phyloP scores from a whole-genome alignment of 306 rosid species.

The Potentilla sterilis region DNA sequence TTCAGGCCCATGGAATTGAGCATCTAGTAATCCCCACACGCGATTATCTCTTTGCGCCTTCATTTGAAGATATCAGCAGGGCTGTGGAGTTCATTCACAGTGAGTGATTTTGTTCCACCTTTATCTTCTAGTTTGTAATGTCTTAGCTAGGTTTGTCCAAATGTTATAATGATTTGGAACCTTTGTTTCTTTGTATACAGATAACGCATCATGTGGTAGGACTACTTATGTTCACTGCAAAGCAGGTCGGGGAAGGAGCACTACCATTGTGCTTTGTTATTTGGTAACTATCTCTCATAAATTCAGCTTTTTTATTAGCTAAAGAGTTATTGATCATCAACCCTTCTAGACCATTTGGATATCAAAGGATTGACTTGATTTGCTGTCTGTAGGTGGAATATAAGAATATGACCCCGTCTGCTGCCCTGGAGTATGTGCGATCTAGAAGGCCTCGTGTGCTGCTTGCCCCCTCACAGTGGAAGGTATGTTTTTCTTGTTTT shows the following conservation, averaged over 20 bases:
- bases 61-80: constrained; percentile 64
- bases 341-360: constrained; percentile 2
- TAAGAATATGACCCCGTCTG: constrained; percentile 82
- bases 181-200: constrained; percentile 33
- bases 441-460: constrained; percentile 87
- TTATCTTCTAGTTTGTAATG: constrained; percentile 13
- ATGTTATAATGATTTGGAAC: neutral
- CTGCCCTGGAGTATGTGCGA: constrained; percentile 82
- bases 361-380: constrained; percentile 16
- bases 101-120: constrained; percentile 32
- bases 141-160: neutral
- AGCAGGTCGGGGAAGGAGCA: constrained; percentile 98
- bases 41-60: constrained; percentile 96
- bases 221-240: constrained; percentile 96
- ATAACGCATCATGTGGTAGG: constrained; percentile 59
- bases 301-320: neutral
- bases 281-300: constrained; percentile 51
- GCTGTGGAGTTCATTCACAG: constrained; percentile 95
- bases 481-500: constrained; percentile 38
- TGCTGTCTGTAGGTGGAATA: constrained; percentile 59
- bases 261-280: constrained; percentile 94
- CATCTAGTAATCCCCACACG: constrained; percentile 92
- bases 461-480: constrained; percentile 93
- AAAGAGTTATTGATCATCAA: neutral
- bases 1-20: constrained; percentile 88